Percentiles rank a stretch among this genome's conserved stretches.
These are phyloP conservation scores for Vitis cinerea DNA, from an alignment of 164 flowering plant genomes.

Conservation along the genomic window DNA sequence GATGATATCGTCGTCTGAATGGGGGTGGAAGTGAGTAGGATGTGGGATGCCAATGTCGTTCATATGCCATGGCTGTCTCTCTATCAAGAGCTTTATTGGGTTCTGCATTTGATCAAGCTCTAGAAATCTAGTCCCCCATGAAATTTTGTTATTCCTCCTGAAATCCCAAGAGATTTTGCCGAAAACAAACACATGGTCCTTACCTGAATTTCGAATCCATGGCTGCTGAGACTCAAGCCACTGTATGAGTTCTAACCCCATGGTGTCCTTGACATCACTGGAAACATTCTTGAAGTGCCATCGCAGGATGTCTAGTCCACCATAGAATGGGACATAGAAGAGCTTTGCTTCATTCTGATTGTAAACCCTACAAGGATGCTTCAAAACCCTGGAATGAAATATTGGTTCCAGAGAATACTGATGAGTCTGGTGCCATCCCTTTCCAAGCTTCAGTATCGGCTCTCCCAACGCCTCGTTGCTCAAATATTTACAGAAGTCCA, in stretches of 20 bases:
- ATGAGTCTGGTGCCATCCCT: slow-evolving; percentile 69
- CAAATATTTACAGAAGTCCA: slow-evolving; percentile 50
- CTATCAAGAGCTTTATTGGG: slow-evolving; percentile 68
- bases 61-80: slow-evolving; percentile 69
- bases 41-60: slow-evolving; percentile 82
- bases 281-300: slow-evolving; percentile 73
- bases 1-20: slow-evolving; percentile 52
- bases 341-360: slow-evolving; percentile 54
- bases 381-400: slow-evolving; percentile 58
- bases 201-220: slow-evolving; percentile 55
- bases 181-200: slow-evolving; percentile 72
- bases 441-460: slow-evolving; percentile 49
- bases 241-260: slow-evolving; percentile 50
- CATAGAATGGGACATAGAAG: slow-evolving; percentile 84
- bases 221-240: slow-evolving; percentile 52
- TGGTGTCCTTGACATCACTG: slow-evolving; percentile 45
- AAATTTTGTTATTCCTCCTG: slow-evolving; percentile 27
- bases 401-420: slow-evolving; percentile 74
- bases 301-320: slow-evolving; percentile 62
- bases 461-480: slow-evolving; percentile 59
- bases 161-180: slow-evolving; percentile 90
- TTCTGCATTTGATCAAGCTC: slow-evolving; percentile 56
- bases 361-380: slow-evolving; percentile 70
- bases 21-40: slow-evolving; percentile 82
- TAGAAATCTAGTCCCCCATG: slow-evolving; percentile 69